phyloP scores from a whole-genome alignment of 2,329 filamentous ascomycete species.

The Talaromyces sp. region DNA sequence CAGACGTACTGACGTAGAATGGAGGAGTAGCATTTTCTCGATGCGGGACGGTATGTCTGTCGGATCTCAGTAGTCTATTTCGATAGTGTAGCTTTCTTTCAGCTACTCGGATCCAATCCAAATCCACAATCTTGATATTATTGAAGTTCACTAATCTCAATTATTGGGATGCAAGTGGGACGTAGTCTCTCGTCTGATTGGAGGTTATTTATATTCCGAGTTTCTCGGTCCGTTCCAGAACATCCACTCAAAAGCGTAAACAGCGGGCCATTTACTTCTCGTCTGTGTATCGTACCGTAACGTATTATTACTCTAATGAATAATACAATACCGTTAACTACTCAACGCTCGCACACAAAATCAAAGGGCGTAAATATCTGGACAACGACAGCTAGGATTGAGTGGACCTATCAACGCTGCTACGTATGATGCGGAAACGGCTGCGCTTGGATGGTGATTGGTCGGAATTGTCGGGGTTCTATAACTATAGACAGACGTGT shows the following conservation, averaged over 20 bases:
- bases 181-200: not conserved
- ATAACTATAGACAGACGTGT: not conserved
- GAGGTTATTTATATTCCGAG: conserved; percentile 7
- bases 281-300: not conserved
- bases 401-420: not conserved
- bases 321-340: not conserved
- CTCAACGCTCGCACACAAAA: not conserved
- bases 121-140: not conserved
- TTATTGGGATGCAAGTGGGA: not conserved
- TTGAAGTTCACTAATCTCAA: not conserved
- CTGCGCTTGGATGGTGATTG: not conserved
- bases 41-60: not conserved
- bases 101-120: not conserved
- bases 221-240: conserved; percentile 13
- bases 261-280: not conserved
- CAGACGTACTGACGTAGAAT: not conserved
- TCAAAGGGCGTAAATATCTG: not conserved
- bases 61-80: not conserved
- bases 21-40: not conserved
- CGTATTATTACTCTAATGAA: not conserved
- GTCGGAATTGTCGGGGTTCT: not conserved
- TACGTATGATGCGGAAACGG: not conserved
- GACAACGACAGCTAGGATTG: not conserved
- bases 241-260: not conserved
- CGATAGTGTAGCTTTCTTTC: not conserved